Conservation (phyloP, 1,284 basidiomycete species). For the Ganoderma sinense region DNA sequence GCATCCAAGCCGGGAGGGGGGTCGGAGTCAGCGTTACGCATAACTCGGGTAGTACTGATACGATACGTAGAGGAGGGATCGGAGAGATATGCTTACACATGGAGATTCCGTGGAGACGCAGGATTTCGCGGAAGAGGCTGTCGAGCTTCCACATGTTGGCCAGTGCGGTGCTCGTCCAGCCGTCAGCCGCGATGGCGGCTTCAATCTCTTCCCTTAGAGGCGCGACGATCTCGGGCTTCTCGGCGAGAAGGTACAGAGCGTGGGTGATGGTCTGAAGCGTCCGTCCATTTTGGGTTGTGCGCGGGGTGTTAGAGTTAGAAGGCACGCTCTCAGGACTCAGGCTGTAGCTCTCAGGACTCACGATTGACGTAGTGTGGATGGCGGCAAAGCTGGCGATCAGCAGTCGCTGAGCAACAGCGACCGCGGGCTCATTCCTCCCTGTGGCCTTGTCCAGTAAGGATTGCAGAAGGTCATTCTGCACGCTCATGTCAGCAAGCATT, state of each 20-base stretch:
- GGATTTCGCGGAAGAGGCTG: constrained; percentile 58
- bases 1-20: no score
- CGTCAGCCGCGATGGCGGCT: constrained; percentile 43
- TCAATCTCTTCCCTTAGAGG: constrained; percentile 55
- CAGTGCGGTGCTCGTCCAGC: constrained; percentile 54
- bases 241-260: constrained; percentile 50
- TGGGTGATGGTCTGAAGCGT: constrained; percentile 46
- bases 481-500: background rate
- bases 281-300: no score
- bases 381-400: constrained; percentile 53
- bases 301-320: background rate
- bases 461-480: constrained; percentile 50
- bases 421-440: constrained; percentile 39
- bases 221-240: constrained; percentile 47
- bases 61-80: no score
- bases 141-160: constrained; percentile 56
- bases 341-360: constrained; percentile 26
- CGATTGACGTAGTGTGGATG: constrained; percentile 47
- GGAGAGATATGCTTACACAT: constrained; percentile 20
- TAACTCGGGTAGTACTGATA: no score
- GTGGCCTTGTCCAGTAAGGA: constrained; percentile 51
- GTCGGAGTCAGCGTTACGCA: no score
- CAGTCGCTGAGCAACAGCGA: constrained; percentile 45
- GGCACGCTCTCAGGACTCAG: background rate
- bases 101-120: constrained; percentile 44